phyloP scores from a whole-genome alignment of 2,329 filamentous ascomycete species.

The Penicillium sp. region DNA sequence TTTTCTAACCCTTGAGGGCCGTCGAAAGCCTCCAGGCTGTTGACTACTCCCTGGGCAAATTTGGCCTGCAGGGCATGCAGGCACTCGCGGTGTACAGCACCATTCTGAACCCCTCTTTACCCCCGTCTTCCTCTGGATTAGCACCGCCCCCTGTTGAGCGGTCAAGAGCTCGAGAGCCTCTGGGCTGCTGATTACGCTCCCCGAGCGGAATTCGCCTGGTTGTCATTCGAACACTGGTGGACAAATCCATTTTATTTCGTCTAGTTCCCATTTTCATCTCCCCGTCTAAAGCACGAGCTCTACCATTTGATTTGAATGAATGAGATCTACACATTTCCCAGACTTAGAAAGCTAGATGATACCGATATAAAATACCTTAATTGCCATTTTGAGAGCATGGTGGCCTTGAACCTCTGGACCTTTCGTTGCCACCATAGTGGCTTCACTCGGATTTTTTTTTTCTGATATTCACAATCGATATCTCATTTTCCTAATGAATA shows the following conservation, averaged over 20 bases:
- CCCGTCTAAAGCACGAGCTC: no score
- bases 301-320: no score
- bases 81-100: background rate
- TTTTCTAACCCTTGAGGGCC: background rate
- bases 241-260: background rate
- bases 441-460: background rate
- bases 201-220: background rate
- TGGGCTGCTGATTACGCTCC: background rate
- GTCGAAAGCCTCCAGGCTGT: background rate
- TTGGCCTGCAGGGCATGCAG: background rate
- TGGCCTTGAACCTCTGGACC: background rate
- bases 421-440: background rate
- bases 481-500: background rate
- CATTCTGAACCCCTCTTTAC: background rate
- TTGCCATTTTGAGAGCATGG: background rate
- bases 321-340: no score
- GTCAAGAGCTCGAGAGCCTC: background rate
- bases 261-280: background rate
- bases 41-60: background rate
- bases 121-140: no score
- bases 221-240: background rate
- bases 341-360: no score
- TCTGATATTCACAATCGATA: background rate
- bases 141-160: background rate
- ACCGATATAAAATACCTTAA: no score